Base-by-base conservation (phyloP, 2,329 filamentous ascomycete genomes). In the Trichoderma endophyticum region DNA sequence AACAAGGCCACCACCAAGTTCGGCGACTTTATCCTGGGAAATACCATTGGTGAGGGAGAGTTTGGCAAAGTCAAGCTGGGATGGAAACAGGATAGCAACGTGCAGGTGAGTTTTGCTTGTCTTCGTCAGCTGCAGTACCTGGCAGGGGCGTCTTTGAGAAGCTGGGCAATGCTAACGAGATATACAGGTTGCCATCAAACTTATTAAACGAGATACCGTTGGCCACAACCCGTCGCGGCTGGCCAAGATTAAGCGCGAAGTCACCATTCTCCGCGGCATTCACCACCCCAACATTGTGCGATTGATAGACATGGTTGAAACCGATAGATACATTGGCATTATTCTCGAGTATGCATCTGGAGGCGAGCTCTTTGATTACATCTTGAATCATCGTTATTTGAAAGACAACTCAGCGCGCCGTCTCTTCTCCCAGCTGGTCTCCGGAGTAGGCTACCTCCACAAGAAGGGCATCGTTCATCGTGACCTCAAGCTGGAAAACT, bases 11-110 rank as follows among this genome's bases (percentile, higher is more conserved):
- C 79, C 11, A 94, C 92, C 56, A 95, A 93, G 75, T 98, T 99
- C 80, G 95, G 95, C 73, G 94, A 98, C 74, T 99, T 98, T 82
- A 94, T 97, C 73, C 87, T 99, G 4, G 96, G 96, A 43, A 95
- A 97, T 81, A 98, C 95, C 3, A 91, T 99, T 64, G 96, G 96
- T 64, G 96, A 99, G 84, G 96, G 96, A 74, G 96, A 99, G 82
- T 99, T 99, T 80, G 96, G 96, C 75, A 99, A 99, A 81, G 96
- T 99, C 77, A 98, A 98, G 82, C 90, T 98, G 79, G 96, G 96
- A 30, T 99, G 96, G 96, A 98, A 98, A 82, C 93, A 94, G 80
- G 95, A 97, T 82, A 95, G 94, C 73, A 95, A 91, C 75, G 92
- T 97, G 64, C 92, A 95, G 85, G 90, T 91, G 83, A 76, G 82